Evolutionary conservation across 208 protist genomes (phyloP).

Genomic region (Polymyxa betae): DNA sequence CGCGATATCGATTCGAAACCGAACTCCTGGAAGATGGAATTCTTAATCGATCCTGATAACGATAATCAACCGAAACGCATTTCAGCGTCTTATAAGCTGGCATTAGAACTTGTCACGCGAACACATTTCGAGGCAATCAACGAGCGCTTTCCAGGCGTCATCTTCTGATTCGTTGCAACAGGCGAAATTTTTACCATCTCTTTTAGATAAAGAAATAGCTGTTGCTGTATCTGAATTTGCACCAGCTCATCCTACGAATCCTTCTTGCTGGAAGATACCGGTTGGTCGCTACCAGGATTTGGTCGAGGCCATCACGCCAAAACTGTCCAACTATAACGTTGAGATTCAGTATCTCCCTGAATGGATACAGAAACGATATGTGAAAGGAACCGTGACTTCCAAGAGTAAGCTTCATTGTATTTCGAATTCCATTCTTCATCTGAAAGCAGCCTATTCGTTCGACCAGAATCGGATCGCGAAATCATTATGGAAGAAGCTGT

Average conservation of each 20-base stretch:
- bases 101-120: not conserved
- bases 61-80: not conserved
- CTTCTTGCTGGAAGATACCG: not conserved
- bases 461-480: not conserved
- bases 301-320: not conserved
- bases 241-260: not conserved
- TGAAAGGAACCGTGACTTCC: not conserved
- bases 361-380: constrained; percentile 18
- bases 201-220: not conserved
- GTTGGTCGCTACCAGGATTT: not conserved
- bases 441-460: not conserved
- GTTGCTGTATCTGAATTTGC: not conserved
- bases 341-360: not conserved
- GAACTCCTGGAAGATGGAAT: not conserved
- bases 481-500: constrained; percentile 43
- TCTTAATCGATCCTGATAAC: not conserved
- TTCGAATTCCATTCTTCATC: not conserved
- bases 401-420: not conserved
- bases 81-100: not conserved
- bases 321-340: not conserved
- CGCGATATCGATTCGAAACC: not conserved
- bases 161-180: too few relatives aligned
- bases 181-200: constrained; percentile 1
- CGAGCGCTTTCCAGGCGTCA: too few relatives aligned
- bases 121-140: constrained; percentile 31